A percentile compares a stretch with the other conserved stretches of the same genome.
Evolutionary conservation across 148 eudicot species (phyloP).

Genomic region (Chenopodium quinoa): DNA sequence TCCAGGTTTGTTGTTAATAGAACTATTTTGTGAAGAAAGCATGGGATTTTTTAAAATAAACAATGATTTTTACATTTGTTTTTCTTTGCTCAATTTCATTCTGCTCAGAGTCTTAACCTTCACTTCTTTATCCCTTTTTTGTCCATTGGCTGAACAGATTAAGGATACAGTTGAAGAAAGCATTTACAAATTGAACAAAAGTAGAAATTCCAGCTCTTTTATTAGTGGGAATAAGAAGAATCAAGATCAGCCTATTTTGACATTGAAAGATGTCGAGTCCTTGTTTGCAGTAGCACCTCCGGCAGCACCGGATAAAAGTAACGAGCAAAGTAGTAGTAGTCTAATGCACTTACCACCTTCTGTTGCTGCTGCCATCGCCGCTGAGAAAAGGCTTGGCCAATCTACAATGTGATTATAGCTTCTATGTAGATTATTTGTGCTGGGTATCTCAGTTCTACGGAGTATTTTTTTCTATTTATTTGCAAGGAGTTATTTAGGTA

Average conservation of each 20-base stretch:
- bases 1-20: background rate
- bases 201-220: constrained; percentile 53
- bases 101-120: background rate
- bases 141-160: constrained; percentile 44
- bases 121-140: background rate
- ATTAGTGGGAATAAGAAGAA: constrained; percentile 81
- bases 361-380: constrained; percentile 84
- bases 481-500: background rate
- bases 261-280: constrained; percentile 76
- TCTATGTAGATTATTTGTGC: background rate
- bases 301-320: constrained; percentile 14
- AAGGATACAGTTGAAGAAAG: constrained; percentile 94
- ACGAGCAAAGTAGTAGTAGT: constrained; percentile 34
- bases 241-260: constrained; percentile 79
- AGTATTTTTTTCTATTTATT: background rate
- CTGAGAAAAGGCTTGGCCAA: constrained; percentile 66
- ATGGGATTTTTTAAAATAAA: too few species aligned
- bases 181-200: constrained; percentile 71
- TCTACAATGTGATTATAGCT: constrained; percentile 10
- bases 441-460: background rate
- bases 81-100: background rate
- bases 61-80: background rate
- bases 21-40: too few species aligned
- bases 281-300: constrained; percentile 46
- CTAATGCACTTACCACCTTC: constrained; percentile 72